Conservation (phyloP, 2,329 filamentous ascomycete species). For the Furcasterigmium furcatum region DNA sequence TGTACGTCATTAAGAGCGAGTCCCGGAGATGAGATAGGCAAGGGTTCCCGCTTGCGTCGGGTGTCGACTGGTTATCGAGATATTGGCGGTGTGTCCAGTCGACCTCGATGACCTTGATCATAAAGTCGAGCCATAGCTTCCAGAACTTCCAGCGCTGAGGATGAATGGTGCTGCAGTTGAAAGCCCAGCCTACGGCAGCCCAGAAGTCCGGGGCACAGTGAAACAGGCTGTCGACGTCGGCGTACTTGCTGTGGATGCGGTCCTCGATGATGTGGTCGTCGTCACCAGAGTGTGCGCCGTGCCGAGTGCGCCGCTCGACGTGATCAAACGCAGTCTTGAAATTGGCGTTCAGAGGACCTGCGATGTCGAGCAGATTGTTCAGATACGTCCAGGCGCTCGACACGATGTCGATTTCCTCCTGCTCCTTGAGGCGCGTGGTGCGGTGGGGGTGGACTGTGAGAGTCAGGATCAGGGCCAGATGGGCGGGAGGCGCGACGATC, state of each 20-base stretch:
- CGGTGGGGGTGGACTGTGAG: constrained; percentile 77
- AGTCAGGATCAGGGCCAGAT: constrained; percentile 75
- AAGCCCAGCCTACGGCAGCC: constrained; percentile 85
- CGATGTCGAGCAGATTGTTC: constrained; percentile 58
- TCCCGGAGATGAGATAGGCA: constrained; percentile 34
- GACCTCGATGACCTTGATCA: constrained; percentile 73
- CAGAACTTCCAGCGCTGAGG: constrained; percentile 77
- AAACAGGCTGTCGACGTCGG: constrained; percentile 67
- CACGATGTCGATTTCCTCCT: constrained; percentile 60
- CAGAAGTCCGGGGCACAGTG: constrained; percentile 81
- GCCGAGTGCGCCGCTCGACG: neutral
- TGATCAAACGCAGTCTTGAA: constrained; percentile 64
- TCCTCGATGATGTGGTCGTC: constrained; percentile 46
- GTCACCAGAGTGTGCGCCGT: constrained; percentile 10
- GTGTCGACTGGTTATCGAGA: constrained; percentile 35
- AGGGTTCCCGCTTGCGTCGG: constrained; percentile 14
- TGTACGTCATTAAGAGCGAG: constrained; percentile 60
- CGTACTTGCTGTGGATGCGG: constrained; percentile 55
- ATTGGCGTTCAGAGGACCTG: constrained; percentile 68
- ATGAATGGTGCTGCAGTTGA: constrained; percentile 74
- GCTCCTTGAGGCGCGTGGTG: constrained; percentile 67
- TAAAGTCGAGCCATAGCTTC: constrained; percentile 75
- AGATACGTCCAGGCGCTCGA: constrained; percentile 69
- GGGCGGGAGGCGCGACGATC: constrained; percentile 65
- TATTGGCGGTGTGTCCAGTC: constrained; percentile 62